Evolutionary conservation across 1,139 yeast species (phyloP), one percentile per base, ranked within the genome.

Genomic region (Eremothecium coryli): DNA sequence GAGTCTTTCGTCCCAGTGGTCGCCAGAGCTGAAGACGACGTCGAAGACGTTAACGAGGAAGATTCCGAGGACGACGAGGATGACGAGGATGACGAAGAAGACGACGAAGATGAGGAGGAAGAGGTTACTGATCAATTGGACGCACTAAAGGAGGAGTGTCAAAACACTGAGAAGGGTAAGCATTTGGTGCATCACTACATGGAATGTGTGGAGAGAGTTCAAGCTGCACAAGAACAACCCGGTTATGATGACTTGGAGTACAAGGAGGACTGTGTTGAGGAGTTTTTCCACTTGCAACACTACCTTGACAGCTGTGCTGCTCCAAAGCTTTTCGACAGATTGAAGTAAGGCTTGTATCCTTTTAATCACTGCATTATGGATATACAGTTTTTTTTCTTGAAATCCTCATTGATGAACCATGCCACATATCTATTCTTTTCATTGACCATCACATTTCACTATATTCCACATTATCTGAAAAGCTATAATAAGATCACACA

Each of bases 191-290:
- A 88, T 65, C 97, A 88, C 65, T 86, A 81, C 67, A 79, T 82
- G 44, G 96, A 88, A 64, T 90, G 98, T 72, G 76, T 77, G 41
- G 96, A 82, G 64, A 84, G 97, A 69, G 97, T 90, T 48, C 76
- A 88, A 49, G 75, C 78, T 61, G 94, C 78, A 55, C 73, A 70
- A 69, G 82, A 84, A 66, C 88, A 84, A 55, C 80, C 74, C 48
- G 93, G 68, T 46, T 86, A 88, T 60, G 95, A 66, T 23, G 76
- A 79, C 38, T 71, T 71, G 56, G 77, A 70, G n/a, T 71, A 84
- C 71, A 86, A 88, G 66, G 97, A 88, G 68, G 95, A 88, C 66
- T 90, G 98, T 70, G 80, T 88, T 45, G 97, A 90, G 66, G 98
- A 90, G 67, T 90, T 81, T 67, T 88, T 88, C 88, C 97, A 90